Base-by-base conservation (phyloP, 192 early-diverging fungal species). In the Coemansia sp. region DNA sequence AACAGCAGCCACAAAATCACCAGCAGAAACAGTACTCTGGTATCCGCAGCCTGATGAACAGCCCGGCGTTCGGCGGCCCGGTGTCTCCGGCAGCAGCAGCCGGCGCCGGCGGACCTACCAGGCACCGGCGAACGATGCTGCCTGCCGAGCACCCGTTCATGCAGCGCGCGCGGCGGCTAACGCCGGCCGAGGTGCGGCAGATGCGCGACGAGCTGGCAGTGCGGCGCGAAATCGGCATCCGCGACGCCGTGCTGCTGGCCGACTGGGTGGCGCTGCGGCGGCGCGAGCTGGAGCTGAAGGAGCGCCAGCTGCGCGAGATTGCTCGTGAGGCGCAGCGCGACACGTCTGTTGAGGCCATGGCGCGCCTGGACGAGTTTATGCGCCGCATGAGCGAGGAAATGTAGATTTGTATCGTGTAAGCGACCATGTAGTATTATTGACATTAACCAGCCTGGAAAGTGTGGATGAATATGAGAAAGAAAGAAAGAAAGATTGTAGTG, bases 231-330 rank as follows among this genome's bases (percentile, higher is more conserved):
- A 73, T 73, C 14, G 65, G 64, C 12, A 39, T 53, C 30, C 55
- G 65, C n/a, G 71, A 73, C 23, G 71, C 71, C 0, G 17, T 44
- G 41, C 46, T 67, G 46, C 57, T 73, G 50, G 71, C 64, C 4
- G 71, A 73, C 56, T 73, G 64, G 64, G 60, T 50, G 2, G 71
- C 71, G 24, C 53, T 73, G 64, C 50, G 51, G 47, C 49, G 71
- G 19, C 49, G 71, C 3, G 64, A 73, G 41, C 61, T 64, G 44
- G 71, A 73, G 41, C 30, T 67, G 2, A 57, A 61, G 18, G 65
- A 73, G 22, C 41, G 43, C 21, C 58, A 59, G 40, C 11, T 73
- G 8, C 24, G 61, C 2, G 64, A 67, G 54, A 37, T 64, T 22
- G 55, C 59, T n/a, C 42, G 53, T 2, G 55, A 41, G 18, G 47